A percentile compares a stretch with the other conserved stretches of the same genome.
phyloP scores from a whole-genome alignment of 2,329 filamentous ascomycete genomes.

The Didymellaceae sp. region DNA sequence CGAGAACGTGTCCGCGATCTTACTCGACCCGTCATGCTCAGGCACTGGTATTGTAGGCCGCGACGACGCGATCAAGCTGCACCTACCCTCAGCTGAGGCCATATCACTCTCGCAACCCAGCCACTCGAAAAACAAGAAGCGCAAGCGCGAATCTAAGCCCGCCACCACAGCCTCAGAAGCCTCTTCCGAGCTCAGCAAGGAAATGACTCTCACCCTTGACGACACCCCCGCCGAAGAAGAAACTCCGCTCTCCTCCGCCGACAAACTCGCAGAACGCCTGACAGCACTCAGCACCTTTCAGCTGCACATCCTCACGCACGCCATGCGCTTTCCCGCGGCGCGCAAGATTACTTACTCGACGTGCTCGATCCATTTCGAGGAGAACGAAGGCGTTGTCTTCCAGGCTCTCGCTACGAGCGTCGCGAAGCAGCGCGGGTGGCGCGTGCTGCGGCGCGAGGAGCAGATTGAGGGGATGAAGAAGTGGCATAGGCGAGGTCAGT shows the following conservation, averaged over 20 bases:
- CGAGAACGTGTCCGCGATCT: constrained; percentile 74
- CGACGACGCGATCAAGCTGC: constrained; percentile 74
- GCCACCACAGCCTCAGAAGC: neutral
- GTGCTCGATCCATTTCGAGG: constrained; percentile 83
- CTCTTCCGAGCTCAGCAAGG: neutral
- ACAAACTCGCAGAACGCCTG: constrained; percentile 62
- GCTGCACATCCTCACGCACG: constrained; percentile 79
- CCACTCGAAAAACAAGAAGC: constrained; percentile 38
- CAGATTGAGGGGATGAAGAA: constrained; percentile 78
- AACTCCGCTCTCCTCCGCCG: constrained; percentile 37
- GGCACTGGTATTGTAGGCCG: constrained; percentile 93
- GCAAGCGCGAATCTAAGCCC: constrained; percentile 34
- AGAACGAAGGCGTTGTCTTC: constrained; percentile 87
- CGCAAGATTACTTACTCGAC: constrained; percentile 86
- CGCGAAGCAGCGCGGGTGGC: constrained; percentile 75
- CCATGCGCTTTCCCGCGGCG: constrained; percentile 75
- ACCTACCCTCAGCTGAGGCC: constrained; percentile 53
- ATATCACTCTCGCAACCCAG: neutral
- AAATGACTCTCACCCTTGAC: constrained; percentile 34
- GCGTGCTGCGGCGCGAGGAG: constrained; percentile 71
- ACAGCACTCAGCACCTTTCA: constrained; percentile 81
- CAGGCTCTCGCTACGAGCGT: constrained; percentile 71
- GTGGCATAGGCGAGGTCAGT: constrained; percentile 69
- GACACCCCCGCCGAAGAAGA: constrained; percentile 48
- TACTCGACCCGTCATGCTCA: constrained; percentile 94